Conservation (phyloP, 179 eudicot genomes). For the Nepenthes alata region DNA sequence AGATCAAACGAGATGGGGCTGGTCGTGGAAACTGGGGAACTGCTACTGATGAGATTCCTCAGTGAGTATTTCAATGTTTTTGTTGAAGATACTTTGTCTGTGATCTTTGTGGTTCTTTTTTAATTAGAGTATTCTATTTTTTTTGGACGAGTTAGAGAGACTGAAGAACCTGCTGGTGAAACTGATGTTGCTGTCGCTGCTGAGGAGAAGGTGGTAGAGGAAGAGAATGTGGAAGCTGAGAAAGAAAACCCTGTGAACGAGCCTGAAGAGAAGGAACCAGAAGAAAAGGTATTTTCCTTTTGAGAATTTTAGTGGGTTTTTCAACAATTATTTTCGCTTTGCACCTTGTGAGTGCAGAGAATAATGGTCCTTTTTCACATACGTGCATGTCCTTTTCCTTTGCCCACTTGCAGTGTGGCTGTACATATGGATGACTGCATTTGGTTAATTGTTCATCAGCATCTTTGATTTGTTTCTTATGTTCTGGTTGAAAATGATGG, state of each 20-base stretch:
- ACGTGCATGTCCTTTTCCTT: too few relatives aligned
- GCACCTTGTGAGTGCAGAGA: too few relatives aligned
- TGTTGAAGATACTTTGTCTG: background rate
- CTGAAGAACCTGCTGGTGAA: slow-evolving; percentile 48
- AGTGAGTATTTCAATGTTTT: slow-evolving; percentile 25
- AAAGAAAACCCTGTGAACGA: slow-evolving; percentile 53
- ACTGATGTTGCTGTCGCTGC: slow-evolving; percentile 33
- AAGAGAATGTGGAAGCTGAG: slow-evolving; percentile 39
- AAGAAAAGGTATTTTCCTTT: slow-evolving; percentile 39
- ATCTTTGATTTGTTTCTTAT: too few relatives aligned
- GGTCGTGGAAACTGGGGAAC: slow-evolving; percentile 99
- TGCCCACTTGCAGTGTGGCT: too few relatives aligned
- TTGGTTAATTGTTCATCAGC: too few relatives aligned
- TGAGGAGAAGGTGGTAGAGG: slow-evolving; percentile 55
- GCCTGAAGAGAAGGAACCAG: slow-evolving; percentile 61
- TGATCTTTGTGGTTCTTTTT: background rate
- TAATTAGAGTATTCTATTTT: background rate
- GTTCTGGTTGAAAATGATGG: too few relatives aligned
- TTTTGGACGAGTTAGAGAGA: slow-evolving; percentile 24
- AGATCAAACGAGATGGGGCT: slow-evolving; percentile 78
- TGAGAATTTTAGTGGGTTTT: background rate
- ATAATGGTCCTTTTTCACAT: too few relatives aligned
- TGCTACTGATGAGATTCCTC: slow-evolving; percentile 55
- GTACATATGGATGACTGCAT: too few relatives aligned
- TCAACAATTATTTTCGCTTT: too few relatives aligned